phyloP scores from a whole-genome alignment of 2,329 filamentous ascomycete species.

The Colletotrichum sp. region DNA sequence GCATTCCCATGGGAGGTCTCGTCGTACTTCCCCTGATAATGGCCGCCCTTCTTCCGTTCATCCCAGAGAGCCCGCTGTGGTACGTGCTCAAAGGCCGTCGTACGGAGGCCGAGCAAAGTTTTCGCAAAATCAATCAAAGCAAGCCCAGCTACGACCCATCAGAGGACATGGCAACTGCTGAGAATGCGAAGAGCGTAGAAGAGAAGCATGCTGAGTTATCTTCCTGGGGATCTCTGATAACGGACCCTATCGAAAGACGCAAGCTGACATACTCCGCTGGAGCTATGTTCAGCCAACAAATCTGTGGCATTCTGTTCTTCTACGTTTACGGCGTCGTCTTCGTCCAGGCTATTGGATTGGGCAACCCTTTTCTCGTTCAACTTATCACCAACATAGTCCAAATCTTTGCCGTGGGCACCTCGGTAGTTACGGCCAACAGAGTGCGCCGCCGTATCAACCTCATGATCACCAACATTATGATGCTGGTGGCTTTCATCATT shows the following conservation, averaged over 20 bases:
- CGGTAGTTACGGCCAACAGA: not conserved
- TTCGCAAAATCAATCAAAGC: conserved; percentile 33
- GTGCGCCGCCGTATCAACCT: not conserved
- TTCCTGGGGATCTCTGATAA: conserved; percentile 32
- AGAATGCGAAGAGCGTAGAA: not conserved
- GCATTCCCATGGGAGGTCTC: not conserved
- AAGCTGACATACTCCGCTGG: conserved; percentile 43
- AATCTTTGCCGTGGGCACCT: not conserved
- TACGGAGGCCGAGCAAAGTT: conserved; percentile 29
- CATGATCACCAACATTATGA: not conserved
- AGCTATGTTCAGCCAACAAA: conserved; percentile 43
- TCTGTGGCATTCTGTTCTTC: conserved; percentile 45
- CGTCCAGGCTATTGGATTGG: conserved; percentile 24
- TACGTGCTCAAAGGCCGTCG: conserved; percentile 28
- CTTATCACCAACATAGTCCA: not conserved
- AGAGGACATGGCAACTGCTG: not conserved
- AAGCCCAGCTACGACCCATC: conserved; percentile 23
- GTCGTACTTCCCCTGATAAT: conserved; percentile 22
- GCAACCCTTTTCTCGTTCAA: not conserved
- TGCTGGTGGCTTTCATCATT: not conserved
- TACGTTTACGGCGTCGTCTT: conserved; percentile 41
- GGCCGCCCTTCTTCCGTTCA: conserved; percentile 12
- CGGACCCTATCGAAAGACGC: conserved; percentile 42
- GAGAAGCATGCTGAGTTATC: not conserved
- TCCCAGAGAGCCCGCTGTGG: conserved; percentile 28